phyloP scores from a whole-genome alignment of 345 rosid species.

The Brassica incana region DNA sequence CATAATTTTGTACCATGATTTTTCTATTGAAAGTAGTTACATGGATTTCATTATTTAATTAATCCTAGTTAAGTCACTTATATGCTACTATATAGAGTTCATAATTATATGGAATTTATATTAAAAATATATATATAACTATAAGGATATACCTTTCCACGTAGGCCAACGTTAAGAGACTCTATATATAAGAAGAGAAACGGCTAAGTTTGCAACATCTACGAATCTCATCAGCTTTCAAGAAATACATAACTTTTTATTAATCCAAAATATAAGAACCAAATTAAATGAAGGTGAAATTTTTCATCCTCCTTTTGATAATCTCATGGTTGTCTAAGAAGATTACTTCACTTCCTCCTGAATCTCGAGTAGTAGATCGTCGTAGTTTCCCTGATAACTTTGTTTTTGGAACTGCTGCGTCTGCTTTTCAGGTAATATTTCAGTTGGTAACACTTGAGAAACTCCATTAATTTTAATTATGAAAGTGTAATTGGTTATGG shows the following conservation, averaged over 20 bases:
- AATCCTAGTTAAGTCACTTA: not conserved
- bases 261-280: not conserved
- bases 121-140: not conserved
- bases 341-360: constrained; percentile 14
- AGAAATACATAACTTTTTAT: not conserved
- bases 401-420: constrained; percentile 43
- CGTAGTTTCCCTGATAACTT: constrained; percentile 29
- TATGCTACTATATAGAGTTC: not conserved
- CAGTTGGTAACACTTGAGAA: not conserved
- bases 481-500: not conserved
- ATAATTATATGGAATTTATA: not conserved
- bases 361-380: constrained; percentile 20
- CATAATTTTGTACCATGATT: not conserved
- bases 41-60: not conserved
- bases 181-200: constrained; percentile 13
- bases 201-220: constrained; percentile 2
- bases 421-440: constrained; percentile 39
- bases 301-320: constrained; percentile 30
- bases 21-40: not conserved
- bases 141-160: constrained; percentile 26
- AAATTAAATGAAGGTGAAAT: constrained; percentile 14
- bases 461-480: not conserved
- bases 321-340: constrained; percentile 29
- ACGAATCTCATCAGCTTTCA: not conserved
- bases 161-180: constrained; percentile 13